phyloP scores from a whole-genome alignment of 2,329 filamentous ascomycete species.

The Domatiomyces catenatus region DNA sequence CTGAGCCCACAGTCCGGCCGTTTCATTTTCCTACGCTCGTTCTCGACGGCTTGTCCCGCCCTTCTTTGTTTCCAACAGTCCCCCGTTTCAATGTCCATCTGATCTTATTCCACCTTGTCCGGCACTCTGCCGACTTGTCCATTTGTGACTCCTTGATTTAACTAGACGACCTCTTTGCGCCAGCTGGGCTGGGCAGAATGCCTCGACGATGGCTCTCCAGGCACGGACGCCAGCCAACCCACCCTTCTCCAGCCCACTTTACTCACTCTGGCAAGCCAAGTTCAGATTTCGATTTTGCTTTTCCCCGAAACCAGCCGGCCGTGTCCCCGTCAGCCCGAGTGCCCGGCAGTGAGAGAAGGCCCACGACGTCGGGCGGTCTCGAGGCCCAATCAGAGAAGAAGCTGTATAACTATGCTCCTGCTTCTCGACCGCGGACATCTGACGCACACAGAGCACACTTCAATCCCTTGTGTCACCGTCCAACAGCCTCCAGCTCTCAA shows the following conservation, averaged over 20 bases:
- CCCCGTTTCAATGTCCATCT: neutral
- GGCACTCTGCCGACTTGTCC: neutral
- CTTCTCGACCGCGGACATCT: constrained; percentile 9
- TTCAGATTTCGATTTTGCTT: constrained; percentile 14
- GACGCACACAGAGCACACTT: constrained; percentile 6
- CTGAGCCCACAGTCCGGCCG: neutral
- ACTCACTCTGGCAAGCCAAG: neutral
- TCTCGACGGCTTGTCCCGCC: neutral
- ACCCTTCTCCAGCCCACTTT: neutral
- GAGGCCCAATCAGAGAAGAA: constrained; percentile 5
- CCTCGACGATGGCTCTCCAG: neutral
- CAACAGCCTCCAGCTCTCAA: constrained; percentile 10
- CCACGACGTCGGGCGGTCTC: constrained; percentile 7
- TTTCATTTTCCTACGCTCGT: neutral
- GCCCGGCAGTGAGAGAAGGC: constrained; percentile 4
- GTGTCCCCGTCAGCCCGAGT: neutral
- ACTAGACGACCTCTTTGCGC: neutral
- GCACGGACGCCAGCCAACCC: neutral
- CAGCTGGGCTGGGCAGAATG: constrained; percentile 1
- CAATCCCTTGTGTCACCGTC: constrained; percentile 3
- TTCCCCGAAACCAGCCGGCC: constrained; percentile 1
- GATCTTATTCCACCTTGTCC: neutral
- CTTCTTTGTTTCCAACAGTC: neutral
- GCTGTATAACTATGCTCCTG: constrained; percentile 4
- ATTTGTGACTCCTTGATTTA: neutral